A percentile compares a stretch with the other conserved stretches of the same genome.
These are phyloP conservation scores for Leccinum olivaceopallidum DNA, from an alignment of 768 basidiomycete genomes.

Conservation along the genomic window DNA sequence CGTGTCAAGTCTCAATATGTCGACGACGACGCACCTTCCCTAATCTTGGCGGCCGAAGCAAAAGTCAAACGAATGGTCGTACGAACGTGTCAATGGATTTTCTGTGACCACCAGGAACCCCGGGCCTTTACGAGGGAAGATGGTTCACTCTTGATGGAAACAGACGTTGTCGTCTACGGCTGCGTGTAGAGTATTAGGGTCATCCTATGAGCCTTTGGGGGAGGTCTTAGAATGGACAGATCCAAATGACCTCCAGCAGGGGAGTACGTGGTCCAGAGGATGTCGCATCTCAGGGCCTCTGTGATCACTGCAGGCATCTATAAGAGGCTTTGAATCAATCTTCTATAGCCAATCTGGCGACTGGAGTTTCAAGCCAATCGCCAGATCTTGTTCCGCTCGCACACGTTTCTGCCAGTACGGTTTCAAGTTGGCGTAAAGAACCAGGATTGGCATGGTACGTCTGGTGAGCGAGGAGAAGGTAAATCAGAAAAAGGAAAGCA, in stretches of 20 bases:
- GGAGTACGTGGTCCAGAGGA: constrained; percentile 9
- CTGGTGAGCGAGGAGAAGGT: neutral
- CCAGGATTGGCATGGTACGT: constrained; percentile 11
- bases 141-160: neutral
- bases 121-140: constrained; percentile 5
- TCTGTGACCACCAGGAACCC: constrained; percentile 20
- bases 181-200: constrained; percentile 26
- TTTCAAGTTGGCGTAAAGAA: constrained; percentile 14
- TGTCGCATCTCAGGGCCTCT: neutral
- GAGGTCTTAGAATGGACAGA: neutral
- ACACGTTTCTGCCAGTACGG: constrained; percentile 13
- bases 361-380: constrained; percentile 4
- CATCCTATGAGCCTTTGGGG: neutral
- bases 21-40: neutral
- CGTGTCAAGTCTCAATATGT: no score
- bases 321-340: constrained; percentile 15
- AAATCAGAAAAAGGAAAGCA: neutral
- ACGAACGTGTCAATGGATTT: neutral
- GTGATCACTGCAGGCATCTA: constrained; percentile 9
- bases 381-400: constrained; percentile 14
- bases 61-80: constrained; percentile 9
- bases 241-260: neutral
- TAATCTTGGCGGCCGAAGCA: constrained; percentile 43
- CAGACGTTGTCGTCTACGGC: constrained; percentile 40
- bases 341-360: constrained; percentile 13